Evolutionary conservation across 2,329 filamentous ascomycete genomes (phyloP).

Genomic region (Pseudogymnoascus sp.): DNA sequence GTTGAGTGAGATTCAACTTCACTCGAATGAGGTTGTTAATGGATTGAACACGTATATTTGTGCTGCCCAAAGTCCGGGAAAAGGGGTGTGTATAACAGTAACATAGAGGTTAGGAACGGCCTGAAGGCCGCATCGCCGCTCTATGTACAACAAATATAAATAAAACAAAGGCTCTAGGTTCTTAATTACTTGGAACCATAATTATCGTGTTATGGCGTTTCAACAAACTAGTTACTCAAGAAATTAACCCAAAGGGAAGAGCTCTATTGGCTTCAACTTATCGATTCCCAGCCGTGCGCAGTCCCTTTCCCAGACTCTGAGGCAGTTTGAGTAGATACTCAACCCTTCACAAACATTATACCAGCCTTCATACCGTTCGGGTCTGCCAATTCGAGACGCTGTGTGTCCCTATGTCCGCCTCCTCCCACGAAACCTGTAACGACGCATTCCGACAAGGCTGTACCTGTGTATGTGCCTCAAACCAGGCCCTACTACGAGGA

Average conservation of each 20-base stretch:
- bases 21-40: neutral
- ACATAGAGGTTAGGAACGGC: neutral
- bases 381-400: neutral
- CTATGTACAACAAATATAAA: neutral
- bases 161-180: neutral
- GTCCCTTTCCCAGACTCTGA: neutral
- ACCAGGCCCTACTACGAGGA: neutral
- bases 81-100: neutral
- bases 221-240: neutral
- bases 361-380: neutral
- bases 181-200: neutral
- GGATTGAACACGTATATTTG: neutral
- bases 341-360: neutral
- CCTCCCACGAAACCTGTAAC: neutral
- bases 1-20: neutral
- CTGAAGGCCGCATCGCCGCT: neutral
- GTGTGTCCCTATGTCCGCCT: neutral
- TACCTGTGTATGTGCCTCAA: neutral
- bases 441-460: neutral
- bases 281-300: neutral
- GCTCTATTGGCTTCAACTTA: neutral
- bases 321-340: neutral
- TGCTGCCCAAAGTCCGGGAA: neutral
- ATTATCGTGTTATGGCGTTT: neutral
- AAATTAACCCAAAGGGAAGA: neutral